Evolutionary conservation across 169 alveolate species (phyloP), one percentile per base, ranked within the genome.

Genomic region (Theileria equi): DNA sequence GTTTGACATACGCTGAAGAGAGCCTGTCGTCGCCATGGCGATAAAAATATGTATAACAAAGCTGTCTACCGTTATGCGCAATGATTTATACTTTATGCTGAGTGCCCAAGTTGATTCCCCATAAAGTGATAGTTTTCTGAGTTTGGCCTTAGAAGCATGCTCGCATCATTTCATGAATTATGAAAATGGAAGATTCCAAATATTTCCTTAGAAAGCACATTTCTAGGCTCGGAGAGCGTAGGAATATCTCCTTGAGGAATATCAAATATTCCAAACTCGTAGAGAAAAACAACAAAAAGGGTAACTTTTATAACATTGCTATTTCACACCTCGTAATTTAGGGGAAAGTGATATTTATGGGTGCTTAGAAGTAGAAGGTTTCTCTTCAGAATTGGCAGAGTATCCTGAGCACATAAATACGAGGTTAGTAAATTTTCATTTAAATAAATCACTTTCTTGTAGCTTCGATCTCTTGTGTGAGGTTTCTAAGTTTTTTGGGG

Each of bases 301-400:
- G 86, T 77, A 32, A 5, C 28, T 28, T 16, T 21, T n/a, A 23
- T n/a, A 8, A 21, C 13, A 17, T n/a, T n/a, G n/a, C 17, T 49
- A 8, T 19, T n/a, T 52, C 17, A 21, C 65, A 65, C 2, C 10
- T 23, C 38, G 17, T 4, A 49, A 32, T 49, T 3, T 48, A 77
- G 86, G 60, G 29, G 86, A 77, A 31, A 67, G 79, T 31, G 86
- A 67, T 23, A 62, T 77, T 1, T 77, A 77, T 55, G 50, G 81
- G 55, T 54, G 52, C 1, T 6, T 66, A 17, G 43, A 60, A 13
- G 48, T 31, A n/a, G 77, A 45, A 13, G 57, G 31, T 5, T 21
- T 32, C 32, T 29, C 41, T 6, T 55, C 31, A 13, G 25, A 21
- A 3, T 43, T 31, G 29, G 63, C 53, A 13, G 26, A 44, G 7